A percentile compares a stretch with the other conserved stretches of the same genome.
Conservation (phyloP, 306 rosid genomes). For the Citrullus colocynthis region DNA sequence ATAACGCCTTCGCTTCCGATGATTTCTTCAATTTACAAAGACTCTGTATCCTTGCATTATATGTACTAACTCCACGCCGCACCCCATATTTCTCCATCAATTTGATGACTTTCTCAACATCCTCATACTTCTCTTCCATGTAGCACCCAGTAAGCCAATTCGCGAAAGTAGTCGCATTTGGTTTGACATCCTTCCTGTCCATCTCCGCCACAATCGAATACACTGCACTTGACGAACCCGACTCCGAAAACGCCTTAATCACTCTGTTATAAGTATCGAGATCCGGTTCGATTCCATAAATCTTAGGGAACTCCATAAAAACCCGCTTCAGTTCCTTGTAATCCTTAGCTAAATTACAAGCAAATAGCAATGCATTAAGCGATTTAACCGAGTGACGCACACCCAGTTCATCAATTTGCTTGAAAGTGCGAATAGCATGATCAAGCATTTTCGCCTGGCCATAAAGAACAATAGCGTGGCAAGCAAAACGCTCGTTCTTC, state of each 20-base stretch:
- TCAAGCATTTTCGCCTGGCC: conserved; percentile 69
- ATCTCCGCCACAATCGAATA: conserved; percentile 60
- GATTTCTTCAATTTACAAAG: conserved; percentile 64
- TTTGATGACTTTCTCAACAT: conserved; percentile 45
- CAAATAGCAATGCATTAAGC: conserved; percentile 53
- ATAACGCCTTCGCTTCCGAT: conserved; percentile 52
- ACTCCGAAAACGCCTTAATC: conserved; percentile 46
- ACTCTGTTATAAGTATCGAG: conserved; percentile 52
- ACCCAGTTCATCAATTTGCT: conserved; percentile 21
- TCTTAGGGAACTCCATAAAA: conserved; percentile 48
- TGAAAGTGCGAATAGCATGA: conserved; percentile 45
- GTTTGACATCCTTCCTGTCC: conserved; percentile 45
- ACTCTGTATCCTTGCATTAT: conserved; percentile 61
- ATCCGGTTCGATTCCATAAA: conserved; percentile 36
- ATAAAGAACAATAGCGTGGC: conserved; percentile 55
- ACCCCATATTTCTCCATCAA: conserved; percentile 47
- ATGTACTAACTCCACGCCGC: conserved; percentile 23
- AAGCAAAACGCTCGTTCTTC: conserved; percentile 39
- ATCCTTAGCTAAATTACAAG: conserved; percentile 43
- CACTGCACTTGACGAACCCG: conserved; percentile 42
- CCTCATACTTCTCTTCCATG: conserved; percentile 49
- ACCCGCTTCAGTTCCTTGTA: conserved; percentile 43
- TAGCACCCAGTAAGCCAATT: conserved; percentile 43
- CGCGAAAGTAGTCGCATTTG: conserved; percentile 32
- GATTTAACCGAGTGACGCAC: conserved; percentile 35